Evolutionary conservation across 495 filamentous ascomycete genomes (phyloP), one percentile per base, ranked within the genome.

Genomic region (Cercophora samala): DNA sequence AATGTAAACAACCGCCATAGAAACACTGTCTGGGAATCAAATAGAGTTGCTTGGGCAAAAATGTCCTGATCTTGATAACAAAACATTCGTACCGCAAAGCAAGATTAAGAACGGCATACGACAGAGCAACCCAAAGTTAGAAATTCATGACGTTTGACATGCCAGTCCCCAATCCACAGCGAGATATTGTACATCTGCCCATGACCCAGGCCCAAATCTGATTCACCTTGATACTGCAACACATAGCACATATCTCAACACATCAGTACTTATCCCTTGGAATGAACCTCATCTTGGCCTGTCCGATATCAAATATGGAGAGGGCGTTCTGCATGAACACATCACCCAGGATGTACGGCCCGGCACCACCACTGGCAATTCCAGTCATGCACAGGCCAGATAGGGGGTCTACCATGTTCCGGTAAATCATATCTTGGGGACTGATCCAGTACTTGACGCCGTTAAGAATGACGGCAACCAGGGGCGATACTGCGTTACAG

Each of bases 291-390:
- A 89, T 80, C 79, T 83, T 74, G 25, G 79, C 79, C 64, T 76
- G 77, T 9, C 85, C 87, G 58, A 90, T 78, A 76, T 90, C 86
- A 70, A 87, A 89, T 9, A 88, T 84, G 0, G 81, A 79, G 17
- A 91, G 71, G 0, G 89, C 87, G 69, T 85, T 88, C 74, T 87
- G 88, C 78, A 89, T 78, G 69, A 89, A 91, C 0, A 80, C 80
- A 67, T 86, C 84, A 1, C 88, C 88, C 21, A 92, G 67, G 23
- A 91, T 86, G 66, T 77, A 82, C 11, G 79, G 75, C 32, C 81
- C 81, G 5, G 72, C 73, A 0, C 77, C 82, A 19, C 77, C 78
- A 60, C 72, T 75, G 19, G 73, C 71, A 60, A 86, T 79, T 9
- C 78, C 77, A 0, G 82, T 79, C 66, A 85, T 83, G 65, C 87